These are phyloP conservation scores for Yamadazyma epiphylla DNA, from an alignment of 1,139 yeast genomes.

Conservation along the genomic window DNA sequence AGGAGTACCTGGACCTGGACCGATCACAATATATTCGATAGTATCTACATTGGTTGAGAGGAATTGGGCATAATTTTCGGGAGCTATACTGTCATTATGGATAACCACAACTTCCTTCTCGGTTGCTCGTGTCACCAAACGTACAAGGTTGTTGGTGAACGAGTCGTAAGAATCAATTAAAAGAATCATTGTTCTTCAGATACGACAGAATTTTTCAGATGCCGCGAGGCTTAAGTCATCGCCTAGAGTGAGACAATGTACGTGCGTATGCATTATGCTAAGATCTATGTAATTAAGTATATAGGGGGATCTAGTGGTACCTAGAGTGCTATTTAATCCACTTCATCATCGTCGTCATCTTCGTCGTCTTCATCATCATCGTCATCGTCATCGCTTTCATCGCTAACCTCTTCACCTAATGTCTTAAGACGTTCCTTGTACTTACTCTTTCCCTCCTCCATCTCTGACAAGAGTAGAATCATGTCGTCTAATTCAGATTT, in stretches of 20 bases:
- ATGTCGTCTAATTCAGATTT: conserved; percentile 71
- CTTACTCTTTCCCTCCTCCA: conserved; percentile 63
- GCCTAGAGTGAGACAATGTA: no score
- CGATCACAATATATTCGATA: conserved; percentile 80
- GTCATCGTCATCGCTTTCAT: conserved; percentile 42
- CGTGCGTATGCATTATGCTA: neutral
- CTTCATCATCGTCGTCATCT: conserved; percentile 11
- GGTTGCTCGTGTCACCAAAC: conserved; percentile 55
- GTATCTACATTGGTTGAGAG: conserved; percentile 34
- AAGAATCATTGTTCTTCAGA: conserved; percentile 43
- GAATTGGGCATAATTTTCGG: conserved; percentile 29
- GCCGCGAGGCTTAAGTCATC: neutral
- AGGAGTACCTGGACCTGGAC: conserved; percentile 98
- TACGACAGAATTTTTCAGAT: conserved; percentile 1
- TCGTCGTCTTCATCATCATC: conserved; percentile 31
- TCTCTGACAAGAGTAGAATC: conserved; percentile 67
- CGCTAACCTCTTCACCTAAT: conserved; percentile 47
- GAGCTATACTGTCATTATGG: conserved; percentile 64
- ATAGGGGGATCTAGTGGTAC: no score
- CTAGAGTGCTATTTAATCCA: no score
- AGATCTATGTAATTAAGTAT: no score
- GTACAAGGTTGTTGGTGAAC: conserved; percentile 77
- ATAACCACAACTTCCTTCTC: conserved; percentile 59
- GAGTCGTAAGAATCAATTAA: conserved; percentile 94
- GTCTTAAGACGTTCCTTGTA: conserved; percentile 52